These are phyloP conservation scores for Dioscorea zingiberensis DNA, from an alignment of 106 monocot genomes.

Conservation along the genomic window DNA sequence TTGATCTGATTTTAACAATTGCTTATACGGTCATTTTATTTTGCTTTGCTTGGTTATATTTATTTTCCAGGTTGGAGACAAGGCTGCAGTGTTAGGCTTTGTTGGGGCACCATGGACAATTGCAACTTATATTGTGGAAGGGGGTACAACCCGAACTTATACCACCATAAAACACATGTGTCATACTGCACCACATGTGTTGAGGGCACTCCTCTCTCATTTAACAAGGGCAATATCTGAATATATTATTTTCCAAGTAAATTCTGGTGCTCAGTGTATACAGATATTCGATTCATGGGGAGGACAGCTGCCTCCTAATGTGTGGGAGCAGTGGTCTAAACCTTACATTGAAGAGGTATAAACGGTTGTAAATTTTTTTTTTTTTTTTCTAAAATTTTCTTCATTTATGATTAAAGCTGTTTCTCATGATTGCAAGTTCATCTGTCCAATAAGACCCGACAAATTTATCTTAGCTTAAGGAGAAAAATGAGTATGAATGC, in stretches of 20 bases:
- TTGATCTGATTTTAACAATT: neutral
- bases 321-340: conserved; percentile 94
- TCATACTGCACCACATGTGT: conserved; percentile 68
- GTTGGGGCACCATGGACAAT: conserved; percentile 99
- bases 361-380: neutral
- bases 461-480: no score
- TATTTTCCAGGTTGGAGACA: conserved; percentile 69
- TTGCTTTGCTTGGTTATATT: neutral
- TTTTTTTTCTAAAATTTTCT: neutral
- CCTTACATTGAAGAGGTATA: conserved; percentile 89
- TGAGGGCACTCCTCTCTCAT: conserved; percentile 72
- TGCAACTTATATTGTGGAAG: conserved; percentile 95
- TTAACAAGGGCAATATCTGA: conserved; percentile 75
- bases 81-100: conserved; percentile 82
- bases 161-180: conserved; percentile 82
- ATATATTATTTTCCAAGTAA: conserved; percentile 84
- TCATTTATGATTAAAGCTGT: neutral
- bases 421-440: no score
- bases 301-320: conserved; percentile 85
- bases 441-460: no score
- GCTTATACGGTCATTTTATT: neutral
- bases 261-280: conserved; percentile 92
- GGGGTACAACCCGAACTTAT: conserved; percentile 86
- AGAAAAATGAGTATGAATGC: no score
- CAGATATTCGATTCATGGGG: conserved; percentile 99